Evolutionary conservation across 345 rosid genomes (phyloP).

Genomic region (Gossypium turneri): DNA sequence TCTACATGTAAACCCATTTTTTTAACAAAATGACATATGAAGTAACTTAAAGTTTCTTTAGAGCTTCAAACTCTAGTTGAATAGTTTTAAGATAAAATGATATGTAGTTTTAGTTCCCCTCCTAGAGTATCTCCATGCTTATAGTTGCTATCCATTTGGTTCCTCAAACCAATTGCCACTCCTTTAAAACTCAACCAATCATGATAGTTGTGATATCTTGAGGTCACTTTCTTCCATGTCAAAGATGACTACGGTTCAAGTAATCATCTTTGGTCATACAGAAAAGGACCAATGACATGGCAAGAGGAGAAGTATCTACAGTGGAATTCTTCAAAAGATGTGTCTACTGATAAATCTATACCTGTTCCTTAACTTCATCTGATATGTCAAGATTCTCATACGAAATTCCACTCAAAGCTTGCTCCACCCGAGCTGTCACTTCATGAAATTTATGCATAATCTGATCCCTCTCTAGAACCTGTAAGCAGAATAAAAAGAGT

Average conservation of each 20-base stretch:
- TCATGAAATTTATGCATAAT: constrained; percentile 61
- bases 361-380: constrained; percentile 99
- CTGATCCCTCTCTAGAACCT: constrained; percentile 85
- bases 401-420: constrained; percentile 64
- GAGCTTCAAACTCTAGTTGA: constrained; percentile 1
- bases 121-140: background rate
- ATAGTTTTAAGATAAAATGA: background rate
- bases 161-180: background rate
- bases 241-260: constrained; percentile 1
- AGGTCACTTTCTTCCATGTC: background rate
- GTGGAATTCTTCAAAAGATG: background rate
- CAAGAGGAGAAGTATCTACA: background rate
- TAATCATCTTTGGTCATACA: constrained; percentile 7
- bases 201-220: background rate
- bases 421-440: constrained; percentile 62
- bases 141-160: constrained; percentile 1
- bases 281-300: background rate
- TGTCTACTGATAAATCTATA: constrained; percentile 18
- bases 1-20: background rate
- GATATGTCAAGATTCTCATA: constrained; percentile 76
- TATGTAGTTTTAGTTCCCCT: background rate
- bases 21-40: background rate
- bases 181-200: background rate
- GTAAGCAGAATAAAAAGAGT: constrained; percentile 12
- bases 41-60: background rate